Base-by-base conservation (phyloP, 2,329 filamentous ascomycete genomes). In the Penicillium sp. region DNA sequence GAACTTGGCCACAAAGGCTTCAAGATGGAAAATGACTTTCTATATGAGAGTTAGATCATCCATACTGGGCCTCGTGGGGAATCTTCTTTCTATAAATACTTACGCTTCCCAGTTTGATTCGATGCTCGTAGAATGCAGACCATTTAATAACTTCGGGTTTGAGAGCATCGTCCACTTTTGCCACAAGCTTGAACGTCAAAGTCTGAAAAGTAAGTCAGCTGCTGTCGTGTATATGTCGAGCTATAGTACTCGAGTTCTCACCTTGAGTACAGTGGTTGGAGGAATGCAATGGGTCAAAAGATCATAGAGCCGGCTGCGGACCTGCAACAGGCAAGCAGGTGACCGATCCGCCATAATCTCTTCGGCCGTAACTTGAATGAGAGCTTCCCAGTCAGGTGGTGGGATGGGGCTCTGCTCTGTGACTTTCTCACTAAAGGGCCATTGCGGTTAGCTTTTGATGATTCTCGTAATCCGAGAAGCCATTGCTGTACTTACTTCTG, bases 1-100 rank as follows among this genome's bases (percentile, higher is more conserved):
- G 72, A 97, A 96, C 78, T 97, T 97, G 54, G 93, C 93, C 54
- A 99, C 94, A 75, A 99, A 99, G 3, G 94, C 94, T 76, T 99
- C 95, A 3, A 99, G 79, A 70, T 99, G 95, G 75, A 99, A 99
- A 59, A 99, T 97, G 54, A 96, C 90, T 81, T 99, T 99, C 74
- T 80, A 55, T 53, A 61, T 14, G 29, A 19, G 9, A 11, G 44
- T 19, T 10, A 23, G 11, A 47, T 59, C 37, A 69, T 11, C 7
- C 21, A 0, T 18, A 44, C 19, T 3, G 4, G 3, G 11, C 2
- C 14, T 14, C 7, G 21, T 8, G 4, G 24, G 7, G 13, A 1
- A 4, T 7, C 4, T 29, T 44, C 4, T 33, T 3, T 8, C n/a
- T 10, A n/a, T 43, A 21, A 14, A 19, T 7, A 73, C 79, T 66